Base-by-base conservation (phyloP, 2,329 filamentous ascomycete species). In the Ophidiomyces ophidiicola region DNA sequence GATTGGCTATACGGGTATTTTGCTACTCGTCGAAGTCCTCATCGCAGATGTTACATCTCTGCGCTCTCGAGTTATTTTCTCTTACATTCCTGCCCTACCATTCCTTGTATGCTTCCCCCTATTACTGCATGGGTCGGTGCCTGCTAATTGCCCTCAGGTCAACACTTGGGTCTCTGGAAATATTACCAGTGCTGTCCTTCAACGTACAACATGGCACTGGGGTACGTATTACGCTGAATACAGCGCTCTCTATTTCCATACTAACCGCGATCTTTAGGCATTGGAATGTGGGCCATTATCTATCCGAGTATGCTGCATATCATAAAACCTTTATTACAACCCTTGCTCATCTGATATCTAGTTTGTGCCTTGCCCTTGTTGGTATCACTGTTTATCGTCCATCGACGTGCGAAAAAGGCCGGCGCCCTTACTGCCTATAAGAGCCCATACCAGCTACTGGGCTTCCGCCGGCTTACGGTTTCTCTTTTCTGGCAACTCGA, bases 141-240 rank as follows among this genome's bases (percentile, higher is more conserved):
- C n/a, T 20, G 24, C 23, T 39, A 29, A 24, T 31, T 25, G 23
- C n/a, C 24, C 6, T 40, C 36, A 58, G 54, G 62, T 75, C 53
- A 79, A 78, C 49, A 74, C 74, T 0, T 80, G 75, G 75, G 65
- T 78, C 10, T 72, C 71, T 44, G 76, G 75, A 14, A 68, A 72
- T 44, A 58, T 80, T 35, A 67, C 71, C 0, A 51, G 55, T 0
- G 63, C 69, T 0, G 70, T 78, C 0, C 50, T 78, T 14, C 48
- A 41, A 0, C 53, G 51, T 1, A 71, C 70, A 0, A 67, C 61
- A 1, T 80, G 76, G 76, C 58, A 67, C 42, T 78, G 74, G 73
- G 76, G 75, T 10, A 46, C 23, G 43, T 21, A 25, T 5, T 5
- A 25, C 25, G 76, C 24, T 15, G n/a, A 11, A 5, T 25, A 17